Evolutionary conservation across 306 rosid genomes (phyloP).

Genomic region (Citrullus amarus): DNA sequence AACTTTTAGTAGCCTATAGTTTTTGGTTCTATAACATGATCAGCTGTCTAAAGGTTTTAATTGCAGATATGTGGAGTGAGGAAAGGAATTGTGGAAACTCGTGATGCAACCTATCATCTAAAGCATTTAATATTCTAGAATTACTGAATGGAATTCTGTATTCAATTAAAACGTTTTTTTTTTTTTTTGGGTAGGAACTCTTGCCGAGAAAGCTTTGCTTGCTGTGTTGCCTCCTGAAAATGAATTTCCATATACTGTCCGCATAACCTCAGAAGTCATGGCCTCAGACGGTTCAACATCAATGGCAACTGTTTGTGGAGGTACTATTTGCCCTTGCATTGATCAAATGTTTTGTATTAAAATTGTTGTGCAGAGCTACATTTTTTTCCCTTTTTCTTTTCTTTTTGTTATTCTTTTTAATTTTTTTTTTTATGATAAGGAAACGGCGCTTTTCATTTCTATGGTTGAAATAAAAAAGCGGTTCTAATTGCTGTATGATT

Average conservation of each 20-base stretch:
- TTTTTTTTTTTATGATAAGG: too few species aligned
- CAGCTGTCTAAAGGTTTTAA: not conserved
- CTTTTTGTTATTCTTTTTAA: too few species aligned
- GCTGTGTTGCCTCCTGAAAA: constrained; percentile 90
- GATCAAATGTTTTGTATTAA: not conserved
- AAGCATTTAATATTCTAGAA: not conserved
- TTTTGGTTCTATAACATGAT: not conserved
- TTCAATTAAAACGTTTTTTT: not conserved
- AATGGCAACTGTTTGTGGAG: constrained; percentile 99
- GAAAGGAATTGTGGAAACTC: not conserved
- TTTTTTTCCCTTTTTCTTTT: too few species aligned
- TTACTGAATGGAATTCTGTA: not conserved
- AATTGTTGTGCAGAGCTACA: not conserved
- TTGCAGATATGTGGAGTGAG: not conserved
- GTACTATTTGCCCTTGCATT: constrained; percentile 21
- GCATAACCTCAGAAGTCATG: constrained; percentile 90
- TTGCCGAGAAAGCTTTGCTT: constrained; percentile 95
- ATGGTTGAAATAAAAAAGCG: not conserved
- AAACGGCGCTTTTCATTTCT: too few species aligned
- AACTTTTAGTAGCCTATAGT: not conserved
- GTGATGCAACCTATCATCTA: not conserved
- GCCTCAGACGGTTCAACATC: constrained; percentile 98
- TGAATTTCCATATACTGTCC: constrained; percentile 75
- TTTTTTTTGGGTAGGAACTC: constrained; percentile 48
- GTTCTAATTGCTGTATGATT: not conserved